Conservation (phyloP, 192 early-diverging fungal species). For the Coemansia interrupta region DNA sequence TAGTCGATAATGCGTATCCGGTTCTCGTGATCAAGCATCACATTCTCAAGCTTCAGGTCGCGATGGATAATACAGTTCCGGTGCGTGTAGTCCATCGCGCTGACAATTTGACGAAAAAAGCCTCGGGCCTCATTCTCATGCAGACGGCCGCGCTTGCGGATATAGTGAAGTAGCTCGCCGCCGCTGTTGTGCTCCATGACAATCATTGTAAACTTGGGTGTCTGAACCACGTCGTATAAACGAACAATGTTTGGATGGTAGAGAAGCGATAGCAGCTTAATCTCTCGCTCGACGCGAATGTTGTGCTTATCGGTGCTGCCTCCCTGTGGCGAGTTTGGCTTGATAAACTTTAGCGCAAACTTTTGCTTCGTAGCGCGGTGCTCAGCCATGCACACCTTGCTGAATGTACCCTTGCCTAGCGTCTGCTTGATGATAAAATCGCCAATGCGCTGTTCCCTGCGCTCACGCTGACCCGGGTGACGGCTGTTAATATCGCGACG, state of each 20-base stretch:
- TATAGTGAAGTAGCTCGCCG: constrained; percentile 82
- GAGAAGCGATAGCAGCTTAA: constrained; percentile 76
- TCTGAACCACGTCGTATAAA: constrained; percentile 79
- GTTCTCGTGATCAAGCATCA: constrained; percentile 69
- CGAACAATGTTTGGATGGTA: constrained; percentile 88
- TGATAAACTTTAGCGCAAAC: constrained; percentile 69
- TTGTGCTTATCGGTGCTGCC: constrained; percentile 64
- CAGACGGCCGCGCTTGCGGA: constrained; percentile 75
- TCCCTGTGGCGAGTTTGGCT: constrained; percentile 49
- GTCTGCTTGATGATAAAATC: constrained; percentile 50
- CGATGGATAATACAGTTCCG: constrained; percentile 67
- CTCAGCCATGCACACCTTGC: constrained; percentile 52
- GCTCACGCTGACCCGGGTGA: constrained; percentile 35
- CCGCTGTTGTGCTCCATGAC: constrained; percentile 87
- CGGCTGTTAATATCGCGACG: constrained; percentile 31
- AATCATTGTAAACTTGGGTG: constrained; percentile 73
- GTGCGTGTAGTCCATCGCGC: constrained; percentile 70
- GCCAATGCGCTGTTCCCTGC: constrained; percentile 39
- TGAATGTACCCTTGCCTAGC: constrained; percentile 53
- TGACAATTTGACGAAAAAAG: constrained; percentile 80
- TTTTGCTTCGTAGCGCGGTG: constrained; percentile 49
- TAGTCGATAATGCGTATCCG: constrained; percentile 86
- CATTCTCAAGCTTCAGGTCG: constrained; percentile 86
- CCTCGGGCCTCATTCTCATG: constrained; percentile 80
- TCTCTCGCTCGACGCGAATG: constrained; percentile 76